Conservation (phyloP, 2,329 filamentous ascomycete species). For the Colletotrichum lupini region DNA sequence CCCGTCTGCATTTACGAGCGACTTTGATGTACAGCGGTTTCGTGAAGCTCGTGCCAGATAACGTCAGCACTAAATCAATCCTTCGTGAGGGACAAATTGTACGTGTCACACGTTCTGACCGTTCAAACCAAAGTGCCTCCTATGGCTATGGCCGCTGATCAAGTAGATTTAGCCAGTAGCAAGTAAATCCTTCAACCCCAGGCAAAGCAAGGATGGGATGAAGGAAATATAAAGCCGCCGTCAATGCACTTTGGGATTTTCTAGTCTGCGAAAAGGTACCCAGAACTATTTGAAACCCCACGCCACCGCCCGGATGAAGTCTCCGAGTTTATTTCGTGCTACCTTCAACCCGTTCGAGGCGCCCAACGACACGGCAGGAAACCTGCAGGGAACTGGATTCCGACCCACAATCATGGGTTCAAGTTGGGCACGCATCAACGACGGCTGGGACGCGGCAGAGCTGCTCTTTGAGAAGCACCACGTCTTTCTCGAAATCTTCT, state of each 20-base stretch:
- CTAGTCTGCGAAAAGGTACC: background rate
- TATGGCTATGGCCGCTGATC: too few species aligned
- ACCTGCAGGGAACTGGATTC: background rate
- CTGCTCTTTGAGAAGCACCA: conserved; percentile 9
- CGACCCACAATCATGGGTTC: conserved; percentile 8
- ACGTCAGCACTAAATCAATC: background rate
- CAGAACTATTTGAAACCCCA: background rate
- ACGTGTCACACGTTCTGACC: too few species aligned
- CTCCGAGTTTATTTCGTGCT: conserved; percentile 7
- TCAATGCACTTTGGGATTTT: background rate
- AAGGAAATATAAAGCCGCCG: background rate
- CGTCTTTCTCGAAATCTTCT: conserved; percentile 19
- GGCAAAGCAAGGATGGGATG: background rate
- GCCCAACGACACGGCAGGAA: conserved; percentile 1
- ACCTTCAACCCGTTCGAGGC: background rate
- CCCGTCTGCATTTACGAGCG: background rate
- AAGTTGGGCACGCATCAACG: background rate
- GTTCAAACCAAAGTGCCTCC: too few species aligned
- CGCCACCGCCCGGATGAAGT: background rate
- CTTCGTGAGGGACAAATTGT: background rate
- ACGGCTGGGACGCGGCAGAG: background rate
- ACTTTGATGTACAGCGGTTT: background rate
- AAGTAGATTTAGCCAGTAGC: background rate
- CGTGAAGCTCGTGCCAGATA: background rate
- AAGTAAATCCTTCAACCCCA: too few species aligned